Evolutionary conservation across 148 eudicot genomes (phyloP).

Genomic region (Bassia scoparia): DNA sequence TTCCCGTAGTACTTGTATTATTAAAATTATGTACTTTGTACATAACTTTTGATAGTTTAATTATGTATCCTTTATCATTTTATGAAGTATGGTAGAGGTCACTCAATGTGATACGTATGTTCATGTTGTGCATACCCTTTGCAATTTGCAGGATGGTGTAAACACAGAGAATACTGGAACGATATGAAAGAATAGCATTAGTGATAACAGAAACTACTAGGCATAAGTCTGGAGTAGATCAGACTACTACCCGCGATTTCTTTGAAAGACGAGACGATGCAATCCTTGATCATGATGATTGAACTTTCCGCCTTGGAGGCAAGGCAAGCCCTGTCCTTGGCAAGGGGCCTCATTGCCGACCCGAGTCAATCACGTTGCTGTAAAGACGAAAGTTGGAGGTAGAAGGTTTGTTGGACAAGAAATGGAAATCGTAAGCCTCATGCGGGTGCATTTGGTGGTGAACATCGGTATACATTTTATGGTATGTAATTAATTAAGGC

Average conservation of each 20-base stretch:
- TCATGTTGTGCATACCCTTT: too few relatives aligned
- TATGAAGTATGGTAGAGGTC: too few relatives aligned
- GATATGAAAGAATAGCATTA: slow-evolving; percentile 30
- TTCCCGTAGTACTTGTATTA: too few relatives aligned
- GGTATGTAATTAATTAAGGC: too few relatives aligned
- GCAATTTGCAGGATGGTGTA: slow-evolving; percentile 25
- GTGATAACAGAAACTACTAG: slow-evolving; percentile 37
- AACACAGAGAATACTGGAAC: slow-evolving; percentile 33
- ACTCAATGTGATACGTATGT: too few relatives aligned
- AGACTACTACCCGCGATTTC: slow-evolving; percentile 27
- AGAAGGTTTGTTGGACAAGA: slow-evolving; percentile 35
- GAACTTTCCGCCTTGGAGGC: slow-evolving; percentile 55
- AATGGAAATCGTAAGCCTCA: slow-evolving; percentile 47
- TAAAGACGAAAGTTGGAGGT: slow-evolving; percentile 54
- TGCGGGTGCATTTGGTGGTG: slow-evolving; percentile 40
- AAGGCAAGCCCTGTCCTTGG: slow-evolving; percentile 44
- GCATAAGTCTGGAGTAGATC: slow-evolving; percentile 37
- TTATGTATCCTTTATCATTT: too few relatives aligned
- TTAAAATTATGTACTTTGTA: too few relatives aligned
- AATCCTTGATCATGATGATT: slow-evolving; percentile 39
- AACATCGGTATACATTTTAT: slow-evolving; percentile 59
- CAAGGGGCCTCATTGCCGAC: slow-evolving; percentile 56
- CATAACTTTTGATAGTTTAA: too few relatives aligned
- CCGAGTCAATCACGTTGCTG: slow-evolving; percentile 49
- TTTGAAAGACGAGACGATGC: slow-evolving; percentile 42